Conservation (phyloP, 176 grass and related monocot species). For the Guadua angustifolia region DNA sequence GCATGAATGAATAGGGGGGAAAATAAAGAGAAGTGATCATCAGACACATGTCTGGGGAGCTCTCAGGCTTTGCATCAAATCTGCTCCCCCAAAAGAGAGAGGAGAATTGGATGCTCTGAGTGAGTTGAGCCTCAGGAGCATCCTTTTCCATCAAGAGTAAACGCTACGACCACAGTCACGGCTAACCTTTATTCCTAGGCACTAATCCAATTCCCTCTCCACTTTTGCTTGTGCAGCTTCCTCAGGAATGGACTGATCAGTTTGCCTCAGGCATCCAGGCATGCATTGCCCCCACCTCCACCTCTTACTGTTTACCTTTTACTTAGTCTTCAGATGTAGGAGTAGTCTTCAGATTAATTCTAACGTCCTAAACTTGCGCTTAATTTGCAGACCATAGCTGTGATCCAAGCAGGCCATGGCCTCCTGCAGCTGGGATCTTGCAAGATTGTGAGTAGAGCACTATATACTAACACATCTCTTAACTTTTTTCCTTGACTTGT, state of each 20-base stretch:
- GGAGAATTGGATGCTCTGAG: slow-evolving; percentile 48
- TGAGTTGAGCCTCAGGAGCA: slow-evolving; percentile 11
- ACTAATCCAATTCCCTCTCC: slow-evolving; percentile 32
- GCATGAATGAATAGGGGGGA: background rate
- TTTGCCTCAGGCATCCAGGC: slow-evolving; percentile 97
- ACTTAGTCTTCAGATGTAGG: background rate
- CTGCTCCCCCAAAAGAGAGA: slow-evolving; percentile 39
- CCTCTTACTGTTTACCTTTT: background rate
- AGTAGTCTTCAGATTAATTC: background rate
- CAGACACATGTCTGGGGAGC: background rate
- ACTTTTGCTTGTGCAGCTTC: slow-evolving; percentile 80
- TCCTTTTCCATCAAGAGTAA: slow-evolving; percentile 37
- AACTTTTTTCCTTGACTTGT: background rate
- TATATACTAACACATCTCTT: background rate
- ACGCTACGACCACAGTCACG: slow-evolving; percentile 35
- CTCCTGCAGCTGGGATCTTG: slow-evolving; percentile 94
- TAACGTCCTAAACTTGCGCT: background rate
- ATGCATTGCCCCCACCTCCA: slow-evolving; percentile 1
- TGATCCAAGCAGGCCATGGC: slow-evolving; percentile 99
- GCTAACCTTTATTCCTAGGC: slow-evolving; percentile 54
- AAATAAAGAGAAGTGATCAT: slow-evolving; percentile 4
- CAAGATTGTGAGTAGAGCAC: slow-evolving; percentile 80
- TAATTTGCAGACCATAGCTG: slow-evolving; percentile 82
- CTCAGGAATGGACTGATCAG: slow-evolving; percentile 96
- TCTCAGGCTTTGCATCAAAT: slow-evolving; percentile 57